Base-by-base conservation (phyloP, 208 protist species). In the Crithidia sp. region DNA sequence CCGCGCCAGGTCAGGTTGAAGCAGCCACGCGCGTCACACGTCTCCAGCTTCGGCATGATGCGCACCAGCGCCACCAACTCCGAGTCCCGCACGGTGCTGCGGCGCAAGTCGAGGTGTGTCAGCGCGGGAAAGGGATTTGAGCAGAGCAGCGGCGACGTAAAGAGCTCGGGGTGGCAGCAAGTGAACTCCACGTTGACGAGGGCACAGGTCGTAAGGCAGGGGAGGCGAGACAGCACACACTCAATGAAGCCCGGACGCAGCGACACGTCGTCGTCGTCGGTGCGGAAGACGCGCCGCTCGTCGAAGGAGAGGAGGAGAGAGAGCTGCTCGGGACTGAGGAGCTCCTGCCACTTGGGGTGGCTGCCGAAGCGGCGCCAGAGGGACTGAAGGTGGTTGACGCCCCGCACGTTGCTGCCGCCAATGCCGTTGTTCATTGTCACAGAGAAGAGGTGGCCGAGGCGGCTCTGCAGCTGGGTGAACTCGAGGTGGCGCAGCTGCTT, bases 191-290 rank as follows among this genome's bases (percentile, higher is more conserved):
- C 53, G 19, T 61, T 70, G 36, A 37, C 28, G 12, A 70, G 65
- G n/a, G 41, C 53, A 17, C 65, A 70, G 4, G 39, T 59, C 7
- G 37, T 45, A 17, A 61, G 65, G 39, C 50, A 37, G 37, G 63
- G 63, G 2, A 68, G 63, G 16, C 52, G 63, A 7, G 47, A 58
- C 16, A 68, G 63, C 63, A 68, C 63, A 39, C 63, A 58, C 52
- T 68, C 61, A 4, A 67, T n/a, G 61, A 67, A 67, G 63, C 52
- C 63, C 6, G 63, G 63, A 36, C 39, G 63, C 63, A 68, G 28
- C 50, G 14, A 55, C 14, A 39, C 49, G 28, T 49, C 37, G 39
- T 39, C 57, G 19, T 62, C 40, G 6, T 58, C 63, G 39, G 4
- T 28, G 52, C 63, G 50, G 39, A 44, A 68, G 19, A 44, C 39